Evolutionary conservation across 2,329 filamentous ascomycete genomes (phyloP).

Genomic region (Geosmithia putterillii): DNA sequence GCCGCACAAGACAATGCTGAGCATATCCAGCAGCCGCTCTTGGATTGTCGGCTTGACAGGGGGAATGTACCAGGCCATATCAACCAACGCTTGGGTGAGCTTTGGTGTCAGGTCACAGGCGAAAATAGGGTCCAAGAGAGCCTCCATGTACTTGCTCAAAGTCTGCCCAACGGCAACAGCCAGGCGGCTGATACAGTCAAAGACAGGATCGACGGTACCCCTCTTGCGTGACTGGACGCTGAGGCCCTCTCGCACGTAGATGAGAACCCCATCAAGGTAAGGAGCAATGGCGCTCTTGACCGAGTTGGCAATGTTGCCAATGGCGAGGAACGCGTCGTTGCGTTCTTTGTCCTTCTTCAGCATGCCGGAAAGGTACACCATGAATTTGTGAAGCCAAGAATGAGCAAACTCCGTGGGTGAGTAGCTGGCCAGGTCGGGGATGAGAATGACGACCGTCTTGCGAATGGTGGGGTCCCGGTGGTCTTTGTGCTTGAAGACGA

Average conservation of each 20-base stretch:
- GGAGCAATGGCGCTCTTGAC: constrained; percentile 91
- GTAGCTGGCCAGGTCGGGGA: constrained; percentile 87
- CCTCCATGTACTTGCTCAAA: constrained; percentile 96
- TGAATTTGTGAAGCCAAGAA: constrained; percentile 85
- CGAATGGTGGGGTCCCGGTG: constrained; percentile 80
- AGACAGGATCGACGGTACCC: constrained; percentile 65
- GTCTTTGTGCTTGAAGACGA: constrained; percentile 84
- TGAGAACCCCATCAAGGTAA: constrained; percentile 86
- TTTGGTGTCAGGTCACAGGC: constrained; percentile 90
- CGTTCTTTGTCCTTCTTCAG: constrained; percentile 90
- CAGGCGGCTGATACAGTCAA: constrained; percentile 94
- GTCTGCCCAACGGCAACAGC: constrained; percentile 93
- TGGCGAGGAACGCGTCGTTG: constrained; percentile 88
- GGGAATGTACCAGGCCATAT: constrained; percentile 98
- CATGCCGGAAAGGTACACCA: constrained; percentile 89
- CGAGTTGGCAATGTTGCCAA: constrained; percentile 91
- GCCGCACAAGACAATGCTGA: constrained; percentile 86
- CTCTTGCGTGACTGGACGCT: constrained; percentile 62
- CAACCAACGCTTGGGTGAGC: constrained; percentile 86
- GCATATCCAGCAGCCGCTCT: constrained; percentile 83
- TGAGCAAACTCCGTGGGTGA: constrained; percentile 82
- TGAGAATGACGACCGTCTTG: constrained; percentile 79
- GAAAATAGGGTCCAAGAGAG: constrained; percentile 89
- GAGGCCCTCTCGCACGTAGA: constrained; percentile 85
- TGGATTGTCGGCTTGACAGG: constrained; percentile 89